phyloP scores from a whole-genome alignment of 2,329 filamentous ascomycete genomes.

The Pestalotiopsis sp. region DNA sequence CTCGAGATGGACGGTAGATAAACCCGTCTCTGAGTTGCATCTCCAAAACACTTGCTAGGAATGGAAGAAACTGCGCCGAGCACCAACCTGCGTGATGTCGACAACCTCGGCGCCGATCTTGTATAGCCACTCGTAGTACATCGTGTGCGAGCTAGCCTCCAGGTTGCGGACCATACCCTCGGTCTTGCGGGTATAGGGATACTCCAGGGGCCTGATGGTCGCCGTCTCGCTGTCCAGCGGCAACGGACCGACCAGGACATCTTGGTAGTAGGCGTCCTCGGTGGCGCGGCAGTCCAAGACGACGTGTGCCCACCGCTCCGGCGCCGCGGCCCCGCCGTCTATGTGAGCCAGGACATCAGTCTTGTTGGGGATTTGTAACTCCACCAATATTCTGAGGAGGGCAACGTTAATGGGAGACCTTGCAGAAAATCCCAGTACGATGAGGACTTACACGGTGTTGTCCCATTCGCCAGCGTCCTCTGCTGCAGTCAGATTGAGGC shows the following conservation, averaged over 20 bases:
- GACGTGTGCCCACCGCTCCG: slow-evolving; percentile 46
- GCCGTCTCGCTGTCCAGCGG: slow-evolving; percentile 44
- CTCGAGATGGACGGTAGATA: too few relatives aligned
- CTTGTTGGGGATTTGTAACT: slow-evolving; percentile 51
- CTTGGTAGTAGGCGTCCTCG: slow-evolving; percentile 39
- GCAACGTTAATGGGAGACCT: not conserved
- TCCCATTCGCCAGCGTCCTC: slow-evolving; percentile 40
- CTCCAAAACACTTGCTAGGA: too few relatives aligned
- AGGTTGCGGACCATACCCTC: slow-evolving; percentile 42
- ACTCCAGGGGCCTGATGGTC: slow-evolving; percentile 41
- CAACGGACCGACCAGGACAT: slow-evolving; percentile 53
- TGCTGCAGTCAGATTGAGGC: slow-evolving; percentile 40
- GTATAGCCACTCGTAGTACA: slow-evolving; percentile 36
- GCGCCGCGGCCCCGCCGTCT: slow-evolving; percentile 38
- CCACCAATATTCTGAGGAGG: slow-evolving; percentile 30
- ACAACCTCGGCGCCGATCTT: slow-evolving; percentile 33
- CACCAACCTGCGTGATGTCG: slow-evolving; percentile 40
- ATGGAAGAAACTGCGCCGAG: too few relatives aligned
- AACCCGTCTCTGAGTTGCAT: too few relatives aligned
- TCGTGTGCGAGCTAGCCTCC: slow-evolving; percentile 35
- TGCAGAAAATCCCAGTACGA: not conserved
- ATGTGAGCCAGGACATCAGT: slow-evolving; percentile 49
- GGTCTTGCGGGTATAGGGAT: slow-evolving; percentile 43
- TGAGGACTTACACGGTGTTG: slow-evolving; percentile 34
- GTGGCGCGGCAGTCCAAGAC: slow-evolving; percentile 43